These are phyloP conservation scores for Fusarium oxysporum DNA, from an alignment of 2,329 filamentous ascomycete genomes.

Conservation along the genomic window DNA sequence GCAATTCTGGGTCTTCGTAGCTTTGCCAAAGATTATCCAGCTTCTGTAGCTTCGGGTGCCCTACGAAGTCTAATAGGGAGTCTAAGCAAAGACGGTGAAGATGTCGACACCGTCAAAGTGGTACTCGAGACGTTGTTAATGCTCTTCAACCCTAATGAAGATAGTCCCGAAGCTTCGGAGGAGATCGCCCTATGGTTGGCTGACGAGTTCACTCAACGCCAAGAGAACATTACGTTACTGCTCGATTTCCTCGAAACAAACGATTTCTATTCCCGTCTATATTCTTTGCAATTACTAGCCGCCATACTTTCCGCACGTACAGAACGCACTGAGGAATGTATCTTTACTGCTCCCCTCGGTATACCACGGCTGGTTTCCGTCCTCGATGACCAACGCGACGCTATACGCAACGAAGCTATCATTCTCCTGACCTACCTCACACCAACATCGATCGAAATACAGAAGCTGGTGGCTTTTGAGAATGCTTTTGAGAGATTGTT, in stretches of 20 bases:
- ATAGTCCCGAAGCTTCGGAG: slow-evolving; percentile 91
- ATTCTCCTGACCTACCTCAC: slow-evolving; percentile 90
- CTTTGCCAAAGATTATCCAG: slow-evolving; percentile 96
- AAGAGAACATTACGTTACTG: slow-evolving; percentile 94
- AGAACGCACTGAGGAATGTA: slow-evolving; percentile 93
- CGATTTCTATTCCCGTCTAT: slow-evolving; percentile 92
- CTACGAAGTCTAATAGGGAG: slow-evolving; percentile 87
- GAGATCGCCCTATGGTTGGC: slow-evolving; percentile 96
- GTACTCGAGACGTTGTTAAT: slow-evolving; percentile 95
- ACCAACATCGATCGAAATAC: slow-evolving; percentile 85
- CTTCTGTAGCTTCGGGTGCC: slow-evolving; percentile 94
- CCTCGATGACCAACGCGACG: slow-evolving; percentile 87
- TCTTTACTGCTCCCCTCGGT: slow-evolving; percentile 88
- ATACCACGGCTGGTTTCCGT: slow-evolving; percentile 86
- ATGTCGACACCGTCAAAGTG: slow-evolving; percentile 96
- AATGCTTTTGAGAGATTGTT: slow-evolving; percentile 93
- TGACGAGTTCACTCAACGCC: slow-evolving; percentile 96
- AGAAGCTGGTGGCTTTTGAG: slow-evolving; percentile 96
- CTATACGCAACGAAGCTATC: slow-evolving; percentile 87
- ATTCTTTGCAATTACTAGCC: slow-evolving; percentile 88
- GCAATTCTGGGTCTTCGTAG: slow-evolving; percentile 93
- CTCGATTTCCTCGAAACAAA: slow-evolving; percentile 87
- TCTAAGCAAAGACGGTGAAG: slow-evolving; percentile 87
- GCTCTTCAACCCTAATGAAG: slow-evolving; percentile 80
- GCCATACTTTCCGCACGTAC: slow-evolving; percentile 87